Evolutionary conservation across 306 rosid genomes (phyloP).

Genomic region (Fragaria iinumae): DNA sequence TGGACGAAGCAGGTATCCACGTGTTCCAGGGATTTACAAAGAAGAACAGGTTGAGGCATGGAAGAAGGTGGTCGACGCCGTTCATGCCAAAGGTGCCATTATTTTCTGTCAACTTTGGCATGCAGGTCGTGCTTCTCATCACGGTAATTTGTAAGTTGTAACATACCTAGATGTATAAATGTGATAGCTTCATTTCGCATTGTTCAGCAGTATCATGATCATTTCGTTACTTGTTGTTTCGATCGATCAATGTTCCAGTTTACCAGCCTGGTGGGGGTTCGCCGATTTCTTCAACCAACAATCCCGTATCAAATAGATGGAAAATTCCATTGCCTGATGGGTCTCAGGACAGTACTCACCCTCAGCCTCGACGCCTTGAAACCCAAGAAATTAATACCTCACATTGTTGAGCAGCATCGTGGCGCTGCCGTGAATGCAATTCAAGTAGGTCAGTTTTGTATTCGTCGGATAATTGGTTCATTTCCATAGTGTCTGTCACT

Average conservation of each 20-base stretch:
- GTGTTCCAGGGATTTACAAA: constrained; percentile 52
- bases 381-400: constrained; percentile 52
- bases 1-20: constrained; percentile 42
- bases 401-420: constrained; percentile 72
- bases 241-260: too few relatives aligned
- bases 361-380: constrained; percentile 52
- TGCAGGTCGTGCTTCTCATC: constrained; percentile 93
- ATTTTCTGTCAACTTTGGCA: constrained; percentile 96
- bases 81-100: constrained; percentile 72
- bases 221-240: too few relatives aligned
- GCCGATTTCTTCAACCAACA: constrained; percentile 77
- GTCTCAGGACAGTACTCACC: constrained; percentile 55
- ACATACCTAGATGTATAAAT: not conserved
- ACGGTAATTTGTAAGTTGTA: constrained; percentile 25
- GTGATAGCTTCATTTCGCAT: too few relatives aligned
- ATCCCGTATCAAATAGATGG: constrained; percentile 66
- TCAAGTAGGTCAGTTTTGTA: constrained; percentile 57
- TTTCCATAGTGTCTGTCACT: too few relatives aligned
- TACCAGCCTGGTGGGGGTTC: constrained; percentile 35
- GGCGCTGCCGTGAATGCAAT: constrained; percentile 57
- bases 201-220: too few relatives aligned
- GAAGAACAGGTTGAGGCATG: constrained; percentile 73
- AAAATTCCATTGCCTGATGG: constrained; percentile 75
- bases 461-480: not conserved
- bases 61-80: constrained; percentile 76